Evolutionary conservation across 805 yeast species (phyloP).

Genomic region (Kregervanrija pseudodelftensis): DNA sequence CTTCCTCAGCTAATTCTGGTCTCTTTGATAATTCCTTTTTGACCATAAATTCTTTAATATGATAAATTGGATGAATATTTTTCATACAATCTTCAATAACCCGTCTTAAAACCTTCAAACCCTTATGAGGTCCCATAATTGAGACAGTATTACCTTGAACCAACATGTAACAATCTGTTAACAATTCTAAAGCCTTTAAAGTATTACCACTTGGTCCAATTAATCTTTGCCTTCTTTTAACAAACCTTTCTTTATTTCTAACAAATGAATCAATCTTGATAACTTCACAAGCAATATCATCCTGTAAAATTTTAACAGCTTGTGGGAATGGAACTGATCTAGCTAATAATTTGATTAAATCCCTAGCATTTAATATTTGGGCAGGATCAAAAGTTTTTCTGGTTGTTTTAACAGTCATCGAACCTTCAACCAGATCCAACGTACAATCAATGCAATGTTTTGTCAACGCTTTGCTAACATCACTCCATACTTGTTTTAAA

Average conservation of each 20-base stretch:
- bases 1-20: conserved; percentile 92
- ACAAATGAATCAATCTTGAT: conserved; percentile 90
- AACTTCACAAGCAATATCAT: conserved; percentile 92
- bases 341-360: conserved; percentile 84
- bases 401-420: conserved; percentile 95
- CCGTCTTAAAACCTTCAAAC: conserved; percentile 84
- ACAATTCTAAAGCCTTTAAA: conserved; percentile 84
- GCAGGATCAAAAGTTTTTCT: conserved; percentile 95
- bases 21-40: conserved; percentile 90
- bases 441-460: conserved; percentile 73
- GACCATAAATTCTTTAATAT: conserved; percentile 95
- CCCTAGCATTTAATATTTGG: conserved; percentile 87
- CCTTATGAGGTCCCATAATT: conserved; percentile 94
- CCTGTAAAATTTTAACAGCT: conserved; percentile 85
- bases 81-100: conserved; percentile 97
- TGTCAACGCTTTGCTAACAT: conserved; percentile 75
- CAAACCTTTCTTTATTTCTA: conserved; percentile 85
- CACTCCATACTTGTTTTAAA: conserved; percentile 85
- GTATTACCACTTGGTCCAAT: conserved; percentile 98
- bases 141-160: conserved; percentile 98
- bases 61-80: conserved; percentile 95
- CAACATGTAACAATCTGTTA: conserved; percentile 91
- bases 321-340: conserved; percentile 97
- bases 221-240: conserved; percentile 90
- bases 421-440: conserved; percentile 87